These are phyloP conservation scores for Adiantum capillusveneris DNA, from an alignment of 75 land plant species.

Conservation along the genomic window DNA sequence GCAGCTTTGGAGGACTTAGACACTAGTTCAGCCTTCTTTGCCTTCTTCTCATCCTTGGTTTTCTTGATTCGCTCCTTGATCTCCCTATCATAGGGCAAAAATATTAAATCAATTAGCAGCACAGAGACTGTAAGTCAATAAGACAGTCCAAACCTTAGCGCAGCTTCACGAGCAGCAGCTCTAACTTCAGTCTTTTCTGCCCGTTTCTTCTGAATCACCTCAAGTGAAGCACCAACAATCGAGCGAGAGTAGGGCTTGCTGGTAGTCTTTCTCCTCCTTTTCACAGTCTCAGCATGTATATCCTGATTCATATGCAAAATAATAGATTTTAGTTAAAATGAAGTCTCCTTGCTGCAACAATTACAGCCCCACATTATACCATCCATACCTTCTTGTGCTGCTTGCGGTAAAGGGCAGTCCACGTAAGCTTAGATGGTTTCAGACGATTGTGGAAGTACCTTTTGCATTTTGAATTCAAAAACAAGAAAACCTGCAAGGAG, in stretches of 20 bases:
- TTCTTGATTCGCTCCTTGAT: constrained; percentile 83
- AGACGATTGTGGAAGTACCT: constrained; percentile 69
- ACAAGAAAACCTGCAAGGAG: constrained; percentile 48
- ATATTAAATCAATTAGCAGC: not conserved
- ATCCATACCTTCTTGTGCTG: constrained; percentile 76
- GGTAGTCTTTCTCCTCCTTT: constrained; percentile 59
- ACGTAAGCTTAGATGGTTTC: constrained; percentile 69
- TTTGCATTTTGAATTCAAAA: constrained; percentile 69
- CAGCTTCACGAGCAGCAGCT: constrained; percentile 89
- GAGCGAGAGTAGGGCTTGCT: constrained; percentile 81
- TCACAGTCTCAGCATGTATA: constrained; percentile 55
- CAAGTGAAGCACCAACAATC: constrained; percentile 82
- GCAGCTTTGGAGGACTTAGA: constrained; percentile 40
- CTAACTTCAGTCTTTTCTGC: constrained; percentile 82
- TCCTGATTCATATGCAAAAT: too few relatives aligned
- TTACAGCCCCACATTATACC: too few relatives aligned
- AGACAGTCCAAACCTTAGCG: constrained; percentile 29
- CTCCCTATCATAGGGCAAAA: constrained; percentile 31
- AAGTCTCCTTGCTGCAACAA: too few relatives aligned
- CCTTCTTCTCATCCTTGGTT: constrained; percentile 80
- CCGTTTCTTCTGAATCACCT: constrained; percentile 83
- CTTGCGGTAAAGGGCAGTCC: constrained; percentile 72
- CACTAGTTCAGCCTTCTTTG: constrained; percentile 60
- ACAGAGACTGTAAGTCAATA: not conserved
- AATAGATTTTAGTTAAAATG: too few relatives aligned